These are phyloP conservation scores for Wallacemonas sp. DNA, from an alignment of 208 protist genomes.

Conservation along the genomic window DNA sequence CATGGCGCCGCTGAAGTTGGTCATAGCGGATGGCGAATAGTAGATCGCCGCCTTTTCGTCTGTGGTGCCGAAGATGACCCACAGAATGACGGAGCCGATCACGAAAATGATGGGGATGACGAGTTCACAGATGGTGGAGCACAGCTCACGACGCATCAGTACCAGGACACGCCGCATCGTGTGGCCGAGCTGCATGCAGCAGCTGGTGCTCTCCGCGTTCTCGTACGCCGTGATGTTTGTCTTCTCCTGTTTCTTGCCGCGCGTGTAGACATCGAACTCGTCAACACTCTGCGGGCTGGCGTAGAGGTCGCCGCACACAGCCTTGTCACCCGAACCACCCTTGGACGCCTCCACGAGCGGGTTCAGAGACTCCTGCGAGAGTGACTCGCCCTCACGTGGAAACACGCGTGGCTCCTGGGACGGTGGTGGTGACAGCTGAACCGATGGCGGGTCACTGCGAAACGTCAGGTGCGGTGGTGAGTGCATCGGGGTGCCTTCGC, in stretches of 20 bases:
- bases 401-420: background rate
- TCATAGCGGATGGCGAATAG: slow-evolving; percentile 11
- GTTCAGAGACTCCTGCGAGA: slow-evolving; percentile 9
- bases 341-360: slow-evolving; percentile 10
- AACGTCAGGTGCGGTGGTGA: slow-evolving; percentile 4
- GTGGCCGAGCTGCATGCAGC: slow-evolving; percentile 44
- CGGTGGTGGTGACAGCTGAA: slow-evolving; percentile 4
- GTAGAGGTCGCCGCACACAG: slow-evolving; percentile 1
- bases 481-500: background rate
- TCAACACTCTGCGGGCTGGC: background rate
- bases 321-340: background rate
- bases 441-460: background rate
- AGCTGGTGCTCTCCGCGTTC: slow-evolving; percentile 15
- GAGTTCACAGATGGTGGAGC: slow-evolving; percentile 45
- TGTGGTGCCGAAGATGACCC: slow-evolving; percentile 30
- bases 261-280: slow-evolving; percentile 19
- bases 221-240: slow-evolving; percentile 5
- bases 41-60: slow-evolving; percentile 3
- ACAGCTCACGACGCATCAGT: slow-evolving; percentile 48
- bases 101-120: slow-evolving; percentile 72
- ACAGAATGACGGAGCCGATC: slow-evolving; percentile 42
- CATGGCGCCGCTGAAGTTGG: slow-evolving; percentile 8
- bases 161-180: slow-evolving; percentile 51
- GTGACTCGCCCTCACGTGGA: slow-evolving; percentile 3
- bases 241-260: background rate